Conservation (phyloP, 495 filamentous ascomycete genomes). For the Chaetomium fimeti region DNA sequence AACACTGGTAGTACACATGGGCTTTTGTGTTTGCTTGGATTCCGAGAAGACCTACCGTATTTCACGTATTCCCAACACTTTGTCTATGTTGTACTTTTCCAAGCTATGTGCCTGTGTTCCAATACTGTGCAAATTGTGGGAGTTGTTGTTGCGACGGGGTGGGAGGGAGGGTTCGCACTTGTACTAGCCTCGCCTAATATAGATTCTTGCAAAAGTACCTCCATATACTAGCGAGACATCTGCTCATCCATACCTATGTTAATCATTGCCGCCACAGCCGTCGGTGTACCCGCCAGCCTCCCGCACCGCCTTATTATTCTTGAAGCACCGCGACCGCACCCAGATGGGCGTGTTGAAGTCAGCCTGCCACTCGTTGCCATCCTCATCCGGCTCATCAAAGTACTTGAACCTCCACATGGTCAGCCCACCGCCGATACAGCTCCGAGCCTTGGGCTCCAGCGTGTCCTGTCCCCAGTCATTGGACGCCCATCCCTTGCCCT, state of each 20-base stretch:
- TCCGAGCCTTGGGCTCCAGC: slow-evolving; percentile 1
- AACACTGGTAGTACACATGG: too few relatives aligned
- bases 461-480: slow-evolving; percentile 22
- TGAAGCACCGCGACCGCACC: slow-evolving; percentile 6
- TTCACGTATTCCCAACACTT: too few relatives aligned
- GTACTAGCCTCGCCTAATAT: too few relatives aligned
- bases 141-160: too few relatives aligned
- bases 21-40: too few relatives aligned
- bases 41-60: too few relatives aligned
- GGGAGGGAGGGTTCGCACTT: too few relatives aligned
- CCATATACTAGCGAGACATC: too few relatives aligned
- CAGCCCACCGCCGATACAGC: slow-evolving; percentile 26
- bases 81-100: too few relatives aligned
- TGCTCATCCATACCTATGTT: not conserved
- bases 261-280: slow-evolving; percentile 16
- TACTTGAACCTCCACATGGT: slow-evolving; percentile 28
- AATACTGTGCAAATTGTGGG: too few relatives aligned
- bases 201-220: too few relatives aligned
- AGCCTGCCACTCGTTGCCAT: slow-evolving; percentile 18
- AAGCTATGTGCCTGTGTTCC: too few relatives aligned
- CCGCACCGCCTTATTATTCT: slow-evolving; percentile 15
- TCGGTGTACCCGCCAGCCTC: slow-evolving; percentile 6
- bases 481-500: slow-evolving; percentile 17
- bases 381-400: slow-evolving; percentile 18
- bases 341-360: slow-evolving; percentile 15